Evolutionary conservation across 2,329 filamentous ascomycete genomes (phyloP), one percentile per base, ranked within the genome.

Genomic region (Neopestalotiopsis clavispora): DNA sequence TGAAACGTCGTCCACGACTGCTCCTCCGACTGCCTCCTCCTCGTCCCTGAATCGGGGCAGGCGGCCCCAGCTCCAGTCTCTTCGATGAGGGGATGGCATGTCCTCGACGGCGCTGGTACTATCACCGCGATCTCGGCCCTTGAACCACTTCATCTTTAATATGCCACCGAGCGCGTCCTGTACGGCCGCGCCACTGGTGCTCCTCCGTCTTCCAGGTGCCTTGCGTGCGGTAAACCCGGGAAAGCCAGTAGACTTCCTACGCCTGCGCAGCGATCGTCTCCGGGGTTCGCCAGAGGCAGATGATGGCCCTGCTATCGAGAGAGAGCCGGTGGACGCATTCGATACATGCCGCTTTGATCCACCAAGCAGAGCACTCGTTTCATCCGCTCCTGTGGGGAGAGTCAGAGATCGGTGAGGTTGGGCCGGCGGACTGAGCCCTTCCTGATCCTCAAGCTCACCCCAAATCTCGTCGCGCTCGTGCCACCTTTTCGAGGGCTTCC

Each of bases 401-500:
- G 86, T 87, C 67, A 80, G 85, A 12, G 86, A 86, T 14, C 86
- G 83, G 30, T 80, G 77, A 60, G 85, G 81, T 57, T 75, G 78
- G 3, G 78, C 73, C 0, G 81, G 78, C 65, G 82, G 81, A 68
- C 78, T 81, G 38, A 81, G 78, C 23, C 82, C 80, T 65, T 89
- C 87, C 56, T 92, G 89, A 74, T 97, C 94, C 76, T 96, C 91
- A 14, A 97, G 85, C 78, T 97, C 94, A 68, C 90, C 92, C 94
- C 94, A 97, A 40, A 97, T 96, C 74, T 96, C 93, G 45, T 90
- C 90, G 1, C 89, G 88, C 77, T 96, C 92, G 68, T 89, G 83
- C 84, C 88, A 89, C 66, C 89, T 77, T 52, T 83, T 85, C 20
- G 84, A 86, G 72, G 84, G 84, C 75, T 84, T 85, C 68, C 83